Evolutionary conservation across 305 asterid genomes (phyloP), one percentile per base, ranked within the genome.

Genomic region (Monarda citriodora): DNA sequence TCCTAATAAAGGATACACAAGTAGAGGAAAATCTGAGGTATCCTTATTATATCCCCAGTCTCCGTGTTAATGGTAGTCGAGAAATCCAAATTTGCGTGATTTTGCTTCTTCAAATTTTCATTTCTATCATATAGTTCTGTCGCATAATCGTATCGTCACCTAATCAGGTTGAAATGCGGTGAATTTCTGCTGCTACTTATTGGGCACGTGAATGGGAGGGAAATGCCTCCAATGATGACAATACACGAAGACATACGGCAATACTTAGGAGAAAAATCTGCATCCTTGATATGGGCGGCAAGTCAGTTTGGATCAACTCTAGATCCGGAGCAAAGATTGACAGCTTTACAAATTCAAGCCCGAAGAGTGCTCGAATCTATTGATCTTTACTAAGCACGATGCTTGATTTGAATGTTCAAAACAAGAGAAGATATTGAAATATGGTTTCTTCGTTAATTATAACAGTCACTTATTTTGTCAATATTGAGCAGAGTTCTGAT

Each of bases 231-330:
- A 62, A 87, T 85, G 97, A 84, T 83, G 73, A 78, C 85, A 37
- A 79, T 89, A 69, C 94, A 89, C 38, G 96, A 89, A 21, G 97
- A 89, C 16, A 68, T 89, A 62, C 79, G 86, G 79, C 87, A 75
- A 67, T 88, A 76, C 69, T 82, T 90, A 2, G 97, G 96, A 11
- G 97, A 90, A 61, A 84, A 90, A 78, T 73, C 96, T 7, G 99
- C 95, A 60, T 89, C 97, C 32, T 79, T 92, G 69, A 85, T 92
- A 74, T 92, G 98, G 97, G 97, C 96, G 37, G 96, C 96, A 32
- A 85, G 96, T 73, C 96, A 90, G 63, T 81, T 87, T 13, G 96
- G 84, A 70, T 87, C 95, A 25, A 90, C 96, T 56, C 88, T 86
- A 40, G 89, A 85, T 78, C 87, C 96, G 3, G 93, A 87, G 59